A percentile compares a stretch with the other conserved stretches of the same genome.
Evolutionary conservation across 2,329 filamentous ascomycete genomes (phyloP).

Genomic region (Trichoderma oligosporum): DNA sequence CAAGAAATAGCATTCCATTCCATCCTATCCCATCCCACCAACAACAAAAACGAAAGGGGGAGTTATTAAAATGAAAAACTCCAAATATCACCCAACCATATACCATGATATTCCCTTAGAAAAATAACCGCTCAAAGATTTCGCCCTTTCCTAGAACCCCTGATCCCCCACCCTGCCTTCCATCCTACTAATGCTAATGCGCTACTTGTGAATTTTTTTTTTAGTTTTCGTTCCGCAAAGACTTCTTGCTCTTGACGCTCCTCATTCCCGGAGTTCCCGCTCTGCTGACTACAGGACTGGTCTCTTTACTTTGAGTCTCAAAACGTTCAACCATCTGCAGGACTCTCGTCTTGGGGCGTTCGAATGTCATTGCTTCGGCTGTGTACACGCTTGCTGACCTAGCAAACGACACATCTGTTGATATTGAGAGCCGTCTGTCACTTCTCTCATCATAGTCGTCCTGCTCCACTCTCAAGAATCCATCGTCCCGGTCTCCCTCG

Average conservation of each 20-base stretch:
- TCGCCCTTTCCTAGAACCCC: not conserved
- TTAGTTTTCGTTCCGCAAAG: not conserved
- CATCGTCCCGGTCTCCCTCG: conserved; percentile 11
- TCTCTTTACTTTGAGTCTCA: conserved; percentile 43
- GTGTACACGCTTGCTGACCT: conserved; percentile 39
- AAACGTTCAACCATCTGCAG: conserved; percentile 55
- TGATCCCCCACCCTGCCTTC: not conserved
- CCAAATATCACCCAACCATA: not conserved
- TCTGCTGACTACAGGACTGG: conserved; percentile 33
- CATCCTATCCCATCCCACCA: not conserved
- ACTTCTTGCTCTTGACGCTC: conserved; percentile 18
- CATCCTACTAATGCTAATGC: not conserved
- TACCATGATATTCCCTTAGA: not conserved
- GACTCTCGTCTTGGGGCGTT: conserved; percentile 45
- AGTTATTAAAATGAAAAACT: not conserved
- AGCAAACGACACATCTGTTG: conserved; percentile 31
- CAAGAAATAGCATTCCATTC: not conserved
- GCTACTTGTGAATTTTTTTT: no score
- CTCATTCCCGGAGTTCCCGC: not conserved
- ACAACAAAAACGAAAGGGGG: conserved; percentile 8
- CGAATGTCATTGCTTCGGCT: conserved; percentile 45
- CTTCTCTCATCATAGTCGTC: conserved; percentile 18
- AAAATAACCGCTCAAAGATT: not conserved
- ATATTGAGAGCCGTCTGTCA: conserved; percentile 25
- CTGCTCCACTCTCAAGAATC: conserved; percentile 20